These are phyloP conservation scores for Helminthosporium solani DNA, from an alignment of 2,329 filamentous ascomycete species.

Conservation along the genomic window DNA sequence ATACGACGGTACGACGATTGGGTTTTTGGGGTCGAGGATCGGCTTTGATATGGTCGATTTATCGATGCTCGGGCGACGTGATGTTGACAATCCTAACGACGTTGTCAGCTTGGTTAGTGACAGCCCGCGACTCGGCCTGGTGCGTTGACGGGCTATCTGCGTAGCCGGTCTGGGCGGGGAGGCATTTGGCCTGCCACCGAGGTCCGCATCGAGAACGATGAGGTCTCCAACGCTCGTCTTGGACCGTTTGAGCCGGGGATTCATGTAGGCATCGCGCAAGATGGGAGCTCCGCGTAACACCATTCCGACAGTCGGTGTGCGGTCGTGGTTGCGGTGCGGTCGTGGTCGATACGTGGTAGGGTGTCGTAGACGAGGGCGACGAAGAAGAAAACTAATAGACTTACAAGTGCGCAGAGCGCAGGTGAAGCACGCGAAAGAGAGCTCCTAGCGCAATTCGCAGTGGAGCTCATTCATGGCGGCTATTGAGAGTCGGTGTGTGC, in stretches of 20 bases:
- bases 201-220: conserved; percentile 11
- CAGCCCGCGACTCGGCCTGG: conserved; percentile 21
- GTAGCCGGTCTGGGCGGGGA: conserved; percentile 18
- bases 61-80: conserved; percentile 19
- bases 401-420: conserved; percentile 22
- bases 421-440: conserved; percentile 2
- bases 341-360: not conserved
- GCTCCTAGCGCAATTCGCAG: conserved; percentile 18
- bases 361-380: not conserved
- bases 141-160: conserved; percentile 8
- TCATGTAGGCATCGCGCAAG: conserved; percentile 4
- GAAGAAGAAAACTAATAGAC: conserved; percentile 13
- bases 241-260: conserved; percentile 23
- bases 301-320: not conserved
- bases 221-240: conserved; percentile 20
- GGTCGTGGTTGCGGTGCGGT: not conserved
- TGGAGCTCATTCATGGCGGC: conserved; percentile 30
- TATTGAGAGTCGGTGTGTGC: conserved; percentile 16
- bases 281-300: not conserved
- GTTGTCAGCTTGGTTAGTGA: conserved; percentile 33
- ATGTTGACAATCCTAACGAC: conserved; percentile 23
- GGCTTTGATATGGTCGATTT: conserved; percentile 30
- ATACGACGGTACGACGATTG: conserved; percentile 16
- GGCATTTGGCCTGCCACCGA: not conserved
- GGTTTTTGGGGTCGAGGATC: conserved; percentile 18